phyloP scores from a whole-genome alignment of 495 filamentous ascomycete genomes.

The Bombardia bombarda region DNA sequence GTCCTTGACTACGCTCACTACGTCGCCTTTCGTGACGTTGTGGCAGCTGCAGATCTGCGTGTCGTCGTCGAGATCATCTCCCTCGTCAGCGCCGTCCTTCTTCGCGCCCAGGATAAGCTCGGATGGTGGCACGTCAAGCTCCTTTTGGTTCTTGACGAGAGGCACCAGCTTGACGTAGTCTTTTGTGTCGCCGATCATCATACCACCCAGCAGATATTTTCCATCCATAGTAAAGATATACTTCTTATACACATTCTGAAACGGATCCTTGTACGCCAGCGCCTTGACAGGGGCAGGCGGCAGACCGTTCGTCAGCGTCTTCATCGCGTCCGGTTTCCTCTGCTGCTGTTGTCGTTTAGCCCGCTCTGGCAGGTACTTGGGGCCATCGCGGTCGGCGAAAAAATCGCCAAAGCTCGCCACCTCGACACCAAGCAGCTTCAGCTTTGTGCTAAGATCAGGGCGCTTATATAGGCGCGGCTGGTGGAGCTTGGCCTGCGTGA shows the following conservation, averaged over 20 bases:
- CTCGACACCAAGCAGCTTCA: constrained; percentile 89
- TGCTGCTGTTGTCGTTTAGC: constrained; percentile 25
- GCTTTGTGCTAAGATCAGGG: constrained; percentile 87
- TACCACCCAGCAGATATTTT: constrained; percentile 87
- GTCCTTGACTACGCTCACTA: constrained; percentile 65
- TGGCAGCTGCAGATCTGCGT: constrained; percentile 95
- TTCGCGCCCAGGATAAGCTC: constrained; percentile 84
- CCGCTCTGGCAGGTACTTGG: constrained; percentile 60
- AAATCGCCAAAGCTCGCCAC: constrained; percentile 96
- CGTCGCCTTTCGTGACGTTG: constrained; percentile 87
- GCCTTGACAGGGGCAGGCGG: constrained; percentile 65
- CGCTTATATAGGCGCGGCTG: constrained; percentile 64
- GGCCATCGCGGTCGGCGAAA: constrained; percentile 87
- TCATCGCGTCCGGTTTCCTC: constrained; percentile 26
- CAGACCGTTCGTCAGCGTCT: constrained; percentile 45
- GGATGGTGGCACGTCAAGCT: constrained; percentile 72
- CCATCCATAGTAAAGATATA: constrained; percentile 90
- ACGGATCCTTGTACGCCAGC: constrained; percentile 87
- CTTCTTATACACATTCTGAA: constrained; percentile 93
- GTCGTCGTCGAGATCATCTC: constrained; percentile 55
- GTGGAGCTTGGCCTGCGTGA: constrained; percentile 74
- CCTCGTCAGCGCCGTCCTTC: constrained; percentile 64
- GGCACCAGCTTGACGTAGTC: constrained; percentile 93
- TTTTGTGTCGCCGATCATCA: constrained; percentile 96
- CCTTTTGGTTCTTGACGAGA: constrained; percentile 85